Evolutionary conservation across 2,329 filamentous ascomycete species (phyloP).

Genomic region (Nemania sp.): DNA sequence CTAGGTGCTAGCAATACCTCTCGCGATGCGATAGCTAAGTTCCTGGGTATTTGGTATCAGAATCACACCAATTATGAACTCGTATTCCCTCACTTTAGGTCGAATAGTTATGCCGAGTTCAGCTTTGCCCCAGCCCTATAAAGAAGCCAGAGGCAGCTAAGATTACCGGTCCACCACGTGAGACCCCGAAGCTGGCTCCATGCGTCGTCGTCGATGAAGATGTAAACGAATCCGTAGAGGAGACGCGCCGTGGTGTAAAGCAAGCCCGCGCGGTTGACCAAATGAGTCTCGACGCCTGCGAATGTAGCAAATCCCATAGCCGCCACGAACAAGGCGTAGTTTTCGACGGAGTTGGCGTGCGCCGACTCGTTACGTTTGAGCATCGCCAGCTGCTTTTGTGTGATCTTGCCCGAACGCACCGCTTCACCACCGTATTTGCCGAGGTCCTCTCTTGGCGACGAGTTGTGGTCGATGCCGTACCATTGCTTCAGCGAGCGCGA

Average conservation of each 20-base stretch:
- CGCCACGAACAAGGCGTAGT: conserved; percentile 45
- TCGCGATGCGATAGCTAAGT: too few relatives aligned
- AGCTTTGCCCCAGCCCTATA: conserved; percentile 27
- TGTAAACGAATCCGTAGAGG: conserved; percentile 47
- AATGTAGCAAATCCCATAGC: conserved; percentile 47
- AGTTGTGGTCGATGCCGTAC: conserved; percentile 53
- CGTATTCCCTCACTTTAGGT: too few relatives aligned
- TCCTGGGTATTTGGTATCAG: too few relatives aligned
- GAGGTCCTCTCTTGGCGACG: conserved; percentile 51
- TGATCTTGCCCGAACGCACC: conserved; percentile 50
- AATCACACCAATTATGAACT: too few relatives aligned
- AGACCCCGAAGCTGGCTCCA: conserved; percentile 45
- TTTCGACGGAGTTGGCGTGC: conserved; percentile 52
- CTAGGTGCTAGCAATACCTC: too few relatives aligned
- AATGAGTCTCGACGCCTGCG: conserved; percentile 42
- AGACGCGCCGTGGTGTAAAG: conserved; percentile 48
- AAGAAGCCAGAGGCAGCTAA: conserved; percentile 43
- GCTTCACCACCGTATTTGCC: conserved; percentile 50
- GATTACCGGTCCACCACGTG: conserved; percentile 50
- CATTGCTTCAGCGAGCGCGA: conserved; percentile 48
- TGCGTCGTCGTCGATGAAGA: conserved; percentile 43
- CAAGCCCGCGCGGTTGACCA: conserved; percentile 46
- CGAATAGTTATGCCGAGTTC: conserved; percentile 13
- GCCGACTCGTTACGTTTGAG: conserved; percentile 50
- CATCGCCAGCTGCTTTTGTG: conserved; percentile 46